Conservation (phyloP, 2,329 filamentous ascomycete species). For the Pseudogymnoascus sp. region DNA sequence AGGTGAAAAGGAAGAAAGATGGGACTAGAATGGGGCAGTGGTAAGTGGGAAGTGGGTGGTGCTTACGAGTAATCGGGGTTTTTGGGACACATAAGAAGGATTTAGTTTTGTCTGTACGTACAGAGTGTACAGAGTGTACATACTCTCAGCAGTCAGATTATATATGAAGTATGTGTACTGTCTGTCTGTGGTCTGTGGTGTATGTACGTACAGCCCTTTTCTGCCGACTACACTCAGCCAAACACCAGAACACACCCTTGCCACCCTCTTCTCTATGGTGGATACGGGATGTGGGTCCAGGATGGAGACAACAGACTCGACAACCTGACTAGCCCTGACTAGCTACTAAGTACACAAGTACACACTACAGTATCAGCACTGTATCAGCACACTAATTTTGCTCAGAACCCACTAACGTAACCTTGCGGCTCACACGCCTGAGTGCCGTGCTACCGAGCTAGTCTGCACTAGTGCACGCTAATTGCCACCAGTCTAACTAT, state of each 20-base stretch:
- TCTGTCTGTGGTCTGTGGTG: too few species aligned
- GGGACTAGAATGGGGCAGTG: neutral
- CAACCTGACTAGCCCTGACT: neutral
- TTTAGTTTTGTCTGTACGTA: too few species aligned
- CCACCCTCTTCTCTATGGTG: neutral
- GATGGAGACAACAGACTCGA: neutral
- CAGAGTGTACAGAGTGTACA: too few species aligned
- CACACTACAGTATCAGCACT: too few species aligned
- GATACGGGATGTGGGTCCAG: neutral
- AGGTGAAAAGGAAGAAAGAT: neutral
- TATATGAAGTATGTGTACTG: too few species aligned
- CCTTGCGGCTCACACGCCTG: neutral
- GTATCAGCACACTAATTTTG: neutral
- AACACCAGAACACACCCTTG: neutral
- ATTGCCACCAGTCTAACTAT: neutral
- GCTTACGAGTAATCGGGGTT: neutral
- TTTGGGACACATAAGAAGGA: neutral
- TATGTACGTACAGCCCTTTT: neutral
- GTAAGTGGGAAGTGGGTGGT: neutral
- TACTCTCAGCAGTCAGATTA: too few species aligned
- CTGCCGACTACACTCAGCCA: neutral
- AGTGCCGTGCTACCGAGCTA: neutral
- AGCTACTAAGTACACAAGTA: neutral
- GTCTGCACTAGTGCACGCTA: neutral
- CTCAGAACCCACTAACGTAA: neutral